Evolutionary conservation across 805 yeast genomes (phyloP), one percentile per base, ranked within the genome.

Genomic region (Saccharomycopsis vini): DNA sequence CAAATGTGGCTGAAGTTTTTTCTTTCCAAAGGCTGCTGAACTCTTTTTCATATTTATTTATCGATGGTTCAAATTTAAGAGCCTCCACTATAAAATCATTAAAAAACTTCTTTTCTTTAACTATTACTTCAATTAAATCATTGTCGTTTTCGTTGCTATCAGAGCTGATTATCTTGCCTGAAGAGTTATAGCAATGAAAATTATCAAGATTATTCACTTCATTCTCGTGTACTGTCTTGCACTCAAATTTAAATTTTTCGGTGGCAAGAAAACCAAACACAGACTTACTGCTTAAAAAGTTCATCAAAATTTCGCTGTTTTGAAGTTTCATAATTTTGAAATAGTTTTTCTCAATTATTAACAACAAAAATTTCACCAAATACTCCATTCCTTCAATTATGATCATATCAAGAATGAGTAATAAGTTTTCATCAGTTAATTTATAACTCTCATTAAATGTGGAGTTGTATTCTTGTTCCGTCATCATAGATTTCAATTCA

Each of bases 341-440:
- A 30, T 49, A 49, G 30, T 49, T 49, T 18, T 49, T 49, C 35
- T 49, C 46, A 30, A 49, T 31, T 5, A 49, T 37, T 20, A 49
- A 42, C 18, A 49, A 34, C 16, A 49, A 23, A 28, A 49, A 44
- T 28, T 49, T 46, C 23, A 49, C 31, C 20, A 49, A 37, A 39
- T 43, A 49, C 36, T 49, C 52, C n/a, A 41, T 39, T 4, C 52
- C 52, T 41, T 49, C 46, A 22, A 49, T 33, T 21, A 49, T 30
- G 20, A 44, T 46, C 48, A 46, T 44, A 31, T 49, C 52, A n/a
- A 49, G 36, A 19, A 49, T 38, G 30, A 36, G 40, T 7, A 49
- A 36, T 20, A 49, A 28, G 24, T 46, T 24, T 4, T 35, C 44
- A 16, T 42, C 41, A 16, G 36, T 38, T 9, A 49, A 29, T 13